Conservation (phyloP, 2,329 filamentous ascomycete genomes). For the Botrytis fabae region DNA sequence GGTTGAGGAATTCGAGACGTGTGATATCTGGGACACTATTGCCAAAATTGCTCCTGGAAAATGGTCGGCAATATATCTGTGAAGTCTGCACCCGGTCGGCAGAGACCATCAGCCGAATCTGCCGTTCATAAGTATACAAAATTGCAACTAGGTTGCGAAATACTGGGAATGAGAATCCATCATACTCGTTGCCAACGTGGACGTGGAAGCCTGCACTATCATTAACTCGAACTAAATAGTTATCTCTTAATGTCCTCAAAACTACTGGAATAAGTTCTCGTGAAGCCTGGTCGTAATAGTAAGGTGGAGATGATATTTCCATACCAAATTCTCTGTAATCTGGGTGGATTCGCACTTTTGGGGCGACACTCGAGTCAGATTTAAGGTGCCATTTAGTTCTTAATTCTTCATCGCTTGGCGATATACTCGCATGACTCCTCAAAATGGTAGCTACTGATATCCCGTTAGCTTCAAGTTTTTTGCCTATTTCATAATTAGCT, state of each 20-base stretch:
- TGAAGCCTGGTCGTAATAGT: conserved; percentile 5
- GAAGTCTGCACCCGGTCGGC: background rate
- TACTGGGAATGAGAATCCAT: conserved; percentile 31
- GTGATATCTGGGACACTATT: background rate
- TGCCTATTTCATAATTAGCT: background rate
- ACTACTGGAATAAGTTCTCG: conserved; percentile 20
- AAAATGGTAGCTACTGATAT: background rate
- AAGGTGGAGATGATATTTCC: conserved; percentile 16
- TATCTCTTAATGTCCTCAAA: conserved; percentile 19
- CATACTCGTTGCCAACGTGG: conserved; percentile 38
- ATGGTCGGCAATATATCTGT: background rate
- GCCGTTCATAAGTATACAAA: conserved; percentile 36
- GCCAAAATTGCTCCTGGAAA: background rate
- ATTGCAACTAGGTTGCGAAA: conserved; percentile 38
- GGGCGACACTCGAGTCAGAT: background rate
- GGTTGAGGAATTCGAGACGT: conserved; percentile 1
- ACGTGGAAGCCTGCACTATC: conserved; percentile 37
- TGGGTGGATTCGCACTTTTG: background rate
- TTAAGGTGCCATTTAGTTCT: background rate
- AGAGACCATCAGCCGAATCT: conserved; percentile 23
- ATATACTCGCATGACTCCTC: background rate
- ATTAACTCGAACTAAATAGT: conserved; percentile 35
- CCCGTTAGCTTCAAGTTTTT: background rate
- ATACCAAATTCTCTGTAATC: conserved; percentile 1
- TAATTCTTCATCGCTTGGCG: background rate